phyloP scores from a whole-genome alignment of 192 early-diverging fungal genomes.

The Phycomyces nitens region DNA sequence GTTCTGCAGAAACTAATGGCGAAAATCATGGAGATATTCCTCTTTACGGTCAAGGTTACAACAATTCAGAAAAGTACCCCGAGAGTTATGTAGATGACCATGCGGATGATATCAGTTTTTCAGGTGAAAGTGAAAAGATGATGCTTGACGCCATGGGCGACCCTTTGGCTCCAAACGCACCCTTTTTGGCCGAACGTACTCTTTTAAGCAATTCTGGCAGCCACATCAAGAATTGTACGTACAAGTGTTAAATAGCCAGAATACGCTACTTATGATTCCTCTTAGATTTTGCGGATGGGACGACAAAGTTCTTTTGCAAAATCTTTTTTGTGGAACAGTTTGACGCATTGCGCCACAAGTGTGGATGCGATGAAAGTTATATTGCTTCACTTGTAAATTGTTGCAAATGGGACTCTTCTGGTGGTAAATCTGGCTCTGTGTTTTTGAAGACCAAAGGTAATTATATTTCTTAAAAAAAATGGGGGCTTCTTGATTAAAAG shows the following conservation, averaged over 20 bases:
- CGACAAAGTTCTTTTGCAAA: slow-evolving; percentile 80
- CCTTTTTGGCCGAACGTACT: slow-evolving; percentile 24
- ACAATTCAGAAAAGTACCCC: background rate
- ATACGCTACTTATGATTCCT: background rate
- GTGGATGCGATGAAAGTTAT: slow-evolving; percentile 79
- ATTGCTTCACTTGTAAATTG: slow-evolving; percentile 85
- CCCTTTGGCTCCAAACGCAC: background rate
- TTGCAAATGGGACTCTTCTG: slow-evolving; percentile 74
- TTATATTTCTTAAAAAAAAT: background rate
- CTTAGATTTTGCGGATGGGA: slow-evolving; percentile 68
- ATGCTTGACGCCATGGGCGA: background rate
- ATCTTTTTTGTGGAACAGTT: slow-evolving; percentile 93
- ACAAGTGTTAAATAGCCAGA: background rate
- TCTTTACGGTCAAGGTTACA: background rate
- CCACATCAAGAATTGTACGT: slow-evolving; percentile 69
- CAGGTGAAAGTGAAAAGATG: slow-evolving; percentile 12
- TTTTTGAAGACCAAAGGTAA: slow-evolving; percentile 82
- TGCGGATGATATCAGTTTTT: slow-evolving; percentile 4
- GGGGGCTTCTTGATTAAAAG: background rate
- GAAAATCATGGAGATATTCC: background rate
- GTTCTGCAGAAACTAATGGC: background rate
- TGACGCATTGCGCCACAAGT: slow-evolving; percentile 80
- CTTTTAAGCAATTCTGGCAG: slow-evolving; percentile 59
- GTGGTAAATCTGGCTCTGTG: slow-evolving; percentile 89
- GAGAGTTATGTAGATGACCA: background rate